Evolutionary conservation across 2,329 filamentous ascomycete genomes (phyloP), one percentile per base, ranked within the genome.

Genomic region (Nakataea oryzae): DNA sequence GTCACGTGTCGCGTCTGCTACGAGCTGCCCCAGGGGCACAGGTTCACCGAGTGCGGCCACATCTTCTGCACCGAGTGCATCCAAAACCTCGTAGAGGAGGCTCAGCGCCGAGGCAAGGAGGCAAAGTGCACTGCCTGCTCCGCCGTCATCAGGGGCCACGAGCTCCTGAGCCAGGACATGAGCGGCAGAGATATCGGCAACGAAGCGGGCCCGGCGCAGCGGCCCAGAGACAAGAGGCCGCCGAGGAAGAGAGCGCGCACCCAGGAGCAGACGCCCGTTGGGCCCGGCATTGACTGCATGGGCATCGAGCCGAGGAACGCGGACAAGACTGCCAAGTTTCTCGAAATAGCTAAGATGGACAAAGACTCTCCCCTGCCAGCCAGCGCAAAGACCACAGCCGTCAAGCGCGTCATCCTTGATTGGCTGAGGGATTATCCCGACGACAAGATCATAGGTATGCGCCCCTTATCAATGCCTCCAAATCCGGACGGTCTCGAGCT

Each of bases 391-490:
- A 59, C 73, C 0, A 69, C 69, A 0, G 70, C 68, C 0, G 65
- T 73, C 0, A 70, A 74, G 64, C 67, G 70, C 3, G 67, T 74
- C 0, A 64, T 75, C 1, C 27, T 70, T 1, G 67, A 68, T 1
- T 77, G 75, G 75, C 63, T 67, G 27, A 1, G 47, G 0, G 67
- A 73, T 0, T 62, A 63, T 0, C 75, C 75, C 0, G 57, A 71
- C 0, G 74, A 78, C 67, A 78, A 77, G 64, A 74, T 75, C 3
- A 74, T 78, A 21, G 67, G 75, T 75, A 65, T 67, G 71, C 62
- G 1, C 4, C 7, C 8, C 2, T 3, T 50, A 2, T n/a, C n/a
- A n/a, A n/a, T n/a, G n/a, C n/a, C n/a, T n/a, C n/a, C n/a, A n/a
- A n/a, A n/a, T n/a, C n/a, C n/a, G n/a, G n/a, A n/a, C n/a, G n/a